These are phyloP conservation scores for Fomitiporia mediterranea DNA, from an alignment of 1,284 basidiomycete genomes.

Conservation along the genomic window DNA sequence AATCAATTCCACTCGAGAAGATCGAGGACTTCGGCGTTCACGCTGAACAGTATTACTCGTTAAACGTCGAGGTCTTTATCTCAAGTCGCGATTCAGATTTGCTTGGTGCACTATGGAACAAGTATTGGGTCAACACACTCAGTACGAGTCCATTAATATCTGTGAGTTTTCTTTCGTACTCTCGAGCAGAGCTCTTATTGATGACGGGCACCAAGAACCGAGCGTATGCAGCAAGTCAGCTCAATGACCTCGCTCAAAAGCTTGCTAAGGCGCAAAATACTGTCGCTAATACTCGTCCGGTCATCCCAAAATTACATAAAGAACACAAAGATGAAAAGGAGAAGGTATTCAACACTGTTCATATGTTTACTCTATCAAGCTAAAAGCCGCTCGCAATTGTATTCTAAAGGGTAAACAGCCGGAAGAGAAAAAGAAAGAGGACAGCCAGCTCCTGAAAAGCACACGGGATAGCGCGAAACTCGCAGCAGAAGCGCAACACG, in stretches of 20 bases:
- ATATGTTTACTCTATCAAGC: not conserved
- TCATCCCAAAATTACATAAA: constrained; percentile 43
- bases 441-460: constrained; percentile 72
- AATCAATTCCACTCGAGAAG: constrained; percentile 91
- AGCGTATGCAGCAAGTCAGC: constrained; percentile 85
- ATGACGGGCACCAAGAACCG: constrained; percentile 64
- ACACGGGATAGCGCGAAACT: constrained; percentile 87
- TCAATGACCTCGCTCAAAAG: constrained; percentile 86
- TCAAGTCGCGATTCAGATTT: constrained; percentile 82
- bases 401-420: constrained; percentile 43
- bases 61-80: constrained; percentile 96
- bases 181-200: constrained; percentile 28
- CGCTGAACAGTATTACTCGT: constrained; percentile 92
- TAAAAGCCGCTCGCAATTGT: constrained; percentile 22
- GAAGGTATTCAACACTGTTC: constrained; percentile 28
- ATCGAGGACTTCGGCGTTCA: constrained; percentile 99
- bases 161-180: constrained; percentile 41
- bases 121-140: constrained; percentile 98
- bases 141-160: constrained; percentile 88
- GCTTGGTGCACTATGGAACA: constrained; percentile 93
- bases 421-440: constrained; percentile 74
- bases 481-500: constrained; percentile 85
- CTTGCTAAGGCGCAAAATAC: constrained; percentile 59
- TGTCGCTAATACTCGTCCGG: constrained; percentile 52
- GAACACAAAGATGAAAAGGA: constrained; percentile 36